Evolutionary conservation across 306 rosid genomes (phyloP), one percentile per base, ranked within the genome.

Genomic region (Acmispon strigosus): DNA sequence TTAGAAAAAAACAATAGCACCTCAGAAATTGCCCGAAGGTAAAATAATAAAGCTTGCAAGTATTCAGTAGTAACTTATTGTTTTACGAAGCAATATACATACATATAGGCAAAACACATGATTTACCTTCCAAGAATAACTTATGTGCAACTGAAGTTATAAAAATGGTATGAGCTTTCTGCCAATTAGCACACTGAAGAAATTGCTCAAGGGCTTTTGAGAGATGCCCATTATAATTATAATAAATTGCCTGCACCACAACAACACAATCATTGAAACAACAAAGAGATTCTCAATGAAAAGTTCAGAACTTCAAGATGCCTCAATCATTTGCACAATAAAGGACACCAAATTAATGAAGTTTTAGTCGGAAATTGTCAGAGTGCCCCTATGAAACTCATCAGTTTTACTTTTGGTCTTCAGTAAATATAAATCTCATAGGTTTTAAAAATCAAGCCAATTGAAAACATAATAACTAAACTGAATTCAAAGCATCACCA

Each of bases 121-220:
- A 66, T 53, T 71, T 83, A 94, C 98, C 96, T 64, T 87, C 85
- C 83, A 94, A 83, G 84, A 90, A 94, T 57, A 94, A 64, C 63
- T 50, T 80, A 80, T 86, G 87, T 66, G 97, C 96, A 75, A 94
- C 89, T 37, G 94, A 81, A 16, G 89, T 86, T 65, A 88, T 44
- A 14, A 94, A 94, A 50, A 86, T 81, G 44, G 96, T 72, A 73
- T 94, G 98, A 44, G 98, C 97, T 84, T 80, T 94, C 80, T 83
- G 94, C 98, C 98, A 94, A 79, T 90, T 84, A 70, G 84, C 89
- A 83, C 95, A 94, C 74, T 86, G 78, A 34, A 90, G 90, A 75
- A 82, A 90, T 76, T 90, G 89, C 77, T 94, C 97, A 45, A 94
- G 94, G 29, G 98, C 87, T 73, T 84, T 81, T 7, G 89, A 59